Evolutionary conservation across 2,329 filamentous ascomycete genomes (phyloP), one percentile per base, ranked within the genome.

Genomic region (Fusarium cyanostomum): DNA sequence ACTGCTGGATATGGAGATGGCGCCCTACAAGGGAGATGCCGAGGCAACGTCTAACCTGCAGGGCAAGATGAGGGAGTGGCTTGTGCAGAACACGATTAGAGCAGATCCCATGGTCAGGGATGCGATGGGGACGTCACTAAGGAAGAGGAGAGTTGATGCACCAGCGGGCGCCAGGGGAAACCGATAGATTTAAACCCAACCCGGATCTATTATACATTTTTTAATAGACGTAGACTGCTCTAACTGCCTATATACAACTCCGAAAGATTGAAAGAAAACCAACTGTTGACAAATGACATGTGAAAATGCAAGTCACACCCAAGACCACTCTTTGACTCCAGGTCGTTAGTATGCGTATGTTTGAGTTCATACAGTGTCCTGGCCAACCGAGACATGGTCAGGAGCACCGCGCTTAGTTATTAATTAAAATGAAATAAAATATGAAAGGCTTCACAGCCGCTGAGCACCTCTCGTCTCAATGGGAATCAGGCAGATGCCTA

Each of bases 51-150:
- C 81, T 39, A 87, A 86, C 34, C 61, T 79, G 13, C 85, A 88
- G 61, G 83, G 84, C 35, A 91, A 90, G 70, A 85, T 97, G 78
- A 91, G 89, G 77, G 92, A 95, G 71, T 96, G 92, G 84, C 80
- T 98, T 67, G 88, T 97, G 46, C 88, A 96, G 75, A 96, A 96
- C 72, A 94, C 89, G 12, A 90, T 96, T 58, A 84, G 87, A 66
- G 87, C 85, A 43, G 91, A 94, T 75, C 89, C 89, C 1, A 92
- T 94, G 78, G 94, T 98, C 8, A 85, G 89, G 67, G 89, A 92
- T 75, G 93, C 93, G 1, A 82, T 97, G 67, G 88, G 87, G 21
- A 84, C 82, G 56, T 87, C 88, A 26, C 78, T 94, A 55, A 83
- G 86, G 73, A 87, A 83, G 72, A 79, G 87, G 68, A 83, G 89